These are phyloP conservation scores for Cercospora zeina DNA, from an alignment of 2,329 filamentous ascomycete species.

Conservation along the genomic window DNA sequence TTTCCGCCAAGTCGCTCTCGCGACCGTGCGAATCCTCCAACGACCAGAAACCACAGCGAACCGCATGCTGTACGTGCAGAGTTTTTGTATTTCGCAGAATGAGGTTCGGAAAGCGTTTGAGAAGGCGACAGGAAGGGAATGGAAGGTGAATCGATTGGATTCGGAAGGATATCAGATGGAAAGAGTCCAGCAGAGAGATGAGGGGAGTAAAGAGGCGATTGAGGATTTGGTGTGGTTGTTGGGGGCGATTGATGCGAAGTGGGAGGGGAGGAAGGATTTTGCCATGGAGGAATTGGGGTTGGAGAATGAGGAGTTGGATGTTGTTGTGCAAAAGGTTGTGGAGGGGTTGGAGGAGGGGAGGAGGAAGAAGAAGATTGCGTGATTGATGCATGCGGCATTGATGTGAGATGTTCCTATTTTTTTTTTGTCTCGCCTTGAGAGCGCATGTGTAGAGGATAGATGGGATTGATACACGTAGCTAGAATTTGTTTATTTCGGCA, in stretches of 20 bases:
- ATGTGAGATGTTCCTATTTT: too few species aligned
- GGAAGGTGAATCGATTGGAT: constrained; percentile 48
- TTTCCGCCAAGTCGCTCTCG: constrained; percentile 53
- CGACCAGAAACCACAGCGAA: constrained; percentile 57
- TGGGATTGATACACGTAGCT: too few species aligned
- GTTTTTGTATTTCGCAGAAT: constrained; percentile 59
- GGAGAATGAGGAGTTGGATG: constrained; percentile 44
- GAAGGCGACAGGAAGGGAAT: constrained; percentile 54
- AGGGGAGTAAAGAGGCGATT: constrained; percentile 39
- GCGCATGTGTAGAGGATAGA: neutral
- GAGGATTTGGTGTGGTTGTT: constrained; percentile 39
- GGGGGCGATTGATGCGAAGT: constrained; percentile 39
- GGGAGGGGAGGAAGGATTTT: constrained; percentile 40
- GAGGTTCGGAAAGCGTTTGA: constrained; percentile 58
- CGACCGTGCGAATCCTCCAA: constrained; percentile 54
- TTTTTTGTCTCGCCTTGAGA: neutral
- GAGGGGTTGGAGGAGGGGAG: constrained; percentile 25
- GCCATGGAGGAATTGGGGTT: constrained; percentile 48
- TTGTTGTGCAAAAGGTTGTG: constrained; percentile 39
- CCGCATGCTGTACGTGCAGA: constrained; percentile 59
- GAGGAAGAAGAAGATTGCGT: neutral
- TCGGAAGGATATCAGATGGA: constrained; percentile 38
- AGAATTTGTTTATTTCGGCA: too few species aligned
- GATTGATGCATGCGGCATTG: neutral
- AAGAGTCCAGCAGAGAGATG: constrained; percentile 42